These are phyloP conservation scores for Ormosia semicastrata DNA, from an alignment of 306 rosid genomes.

Conservation along the genomic window DNA sequence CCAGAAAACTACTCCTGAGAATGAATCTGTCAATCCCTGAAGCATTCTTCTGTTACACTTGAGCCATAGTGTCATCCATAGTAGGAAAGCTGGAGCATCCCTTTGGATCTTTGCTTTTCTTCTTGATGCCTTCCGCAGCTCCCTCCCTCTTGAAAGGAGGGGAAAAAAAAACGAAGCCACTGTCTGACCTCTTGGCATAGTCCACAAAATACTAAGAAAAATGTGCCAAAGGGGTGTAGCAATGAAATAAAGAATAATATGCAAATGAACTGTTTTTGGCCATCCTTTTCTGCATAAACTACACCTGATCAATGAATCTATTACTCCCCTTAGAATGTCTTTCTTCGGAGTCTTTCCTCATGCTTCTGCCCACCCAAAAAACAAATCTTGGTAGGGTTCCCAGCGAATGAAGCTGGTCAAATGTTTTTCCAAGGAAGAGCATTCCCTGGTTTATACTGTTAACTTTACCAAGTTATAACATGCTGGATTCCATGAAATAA, in stretches of 20 bases:
- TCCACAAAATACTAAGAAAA: background rate
- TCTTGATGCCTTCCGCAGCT: too few species aligned
- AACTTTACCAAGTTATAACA: background rate
- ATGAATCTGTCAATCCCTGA: too few species aligned
- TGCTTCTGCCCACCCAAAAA: background rate
- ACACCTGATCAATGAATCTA: background rate
- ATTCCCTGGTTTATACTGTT: too few species aligned
- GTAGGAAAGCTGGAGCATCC: background rate
- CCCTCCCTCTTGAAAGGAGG: background rate
- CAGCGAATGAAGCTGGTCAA: background rate
- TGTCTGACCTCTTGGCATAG: background rate
- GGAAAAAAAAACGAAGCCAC: background rate
- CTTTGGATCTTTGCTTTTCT: background rate
- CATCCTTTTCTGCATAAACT: background rate
- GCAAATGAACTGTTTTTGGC: background rate
- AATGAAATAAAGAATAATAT: background rate
- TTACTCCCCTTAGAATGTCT: background rate
- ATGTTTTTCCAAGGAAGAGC: too few species aligned
- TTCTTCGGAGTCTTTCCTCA: background rate
- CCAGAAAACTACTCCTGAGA: too few species aligned
- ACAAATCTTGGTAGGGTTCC: background rate
- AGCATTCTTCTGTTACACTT: background rate
- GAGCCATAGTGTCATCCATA: background rate
- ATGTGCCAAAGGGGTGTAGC: background rate
- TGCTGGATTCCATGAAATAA: background rate